Conservation (phyloP, 805 yeast genomes). For the Komagataella kurtzmanii region DNA sequence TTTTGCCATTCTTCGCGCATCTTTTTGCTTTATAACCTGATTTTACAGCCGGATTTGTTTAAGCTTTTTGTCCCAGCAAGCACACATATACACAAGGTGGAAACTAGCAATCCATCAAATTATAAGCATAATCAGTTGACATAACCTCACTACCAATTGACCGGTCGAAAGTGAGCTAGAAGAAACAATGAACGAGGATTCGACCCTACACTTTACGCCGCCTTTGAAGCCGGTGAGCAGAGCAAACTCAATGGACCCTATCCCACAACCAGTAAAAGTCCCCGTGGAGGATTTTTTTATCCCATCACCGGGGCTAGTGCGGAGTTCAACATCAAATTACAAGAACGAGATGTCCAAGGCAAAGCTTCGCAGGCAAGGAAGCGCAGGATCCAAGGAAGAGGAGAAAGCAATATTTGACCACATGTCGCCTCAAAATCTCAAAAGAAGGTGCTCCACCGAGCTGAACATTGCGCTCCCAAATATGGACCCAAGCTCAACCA, state of each 20-base stretch:
- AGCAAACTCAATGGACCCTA: background rate
- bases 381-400: background rate
- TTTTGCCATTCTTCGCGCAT: background rate
- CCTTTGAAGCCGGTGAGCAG: background rate
- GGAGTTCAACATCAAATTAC: background rate
- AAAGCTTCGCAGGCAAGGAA: background rate
- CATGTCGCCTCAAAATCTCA: background rate
- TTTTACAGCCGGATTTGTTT: background rate
- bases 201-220: background rate
- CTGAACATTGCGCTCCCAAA: background rate
- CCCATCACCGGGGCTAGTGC: background rate
- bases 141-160: background rate
- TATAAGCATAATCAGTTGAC: too few relatives aligned
- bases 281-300: background rate
- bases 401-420: background rate
- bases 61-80: background rate
- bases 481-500: background rate
- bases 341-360: background rate
- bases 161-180: background rate
- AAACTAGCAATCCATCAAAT: background rate
- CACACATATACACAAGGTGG: background rate
- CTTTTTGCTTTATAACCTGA: background rate
- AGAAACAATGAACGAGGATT: background rate
- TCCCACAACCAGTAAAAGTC: background rate
- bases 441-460: background rate